These are phyloP conservation scores for Prototheca wickerhamii DNA, from an alignment of 163 green algal species.

Conservation along the genomic window DNA sequence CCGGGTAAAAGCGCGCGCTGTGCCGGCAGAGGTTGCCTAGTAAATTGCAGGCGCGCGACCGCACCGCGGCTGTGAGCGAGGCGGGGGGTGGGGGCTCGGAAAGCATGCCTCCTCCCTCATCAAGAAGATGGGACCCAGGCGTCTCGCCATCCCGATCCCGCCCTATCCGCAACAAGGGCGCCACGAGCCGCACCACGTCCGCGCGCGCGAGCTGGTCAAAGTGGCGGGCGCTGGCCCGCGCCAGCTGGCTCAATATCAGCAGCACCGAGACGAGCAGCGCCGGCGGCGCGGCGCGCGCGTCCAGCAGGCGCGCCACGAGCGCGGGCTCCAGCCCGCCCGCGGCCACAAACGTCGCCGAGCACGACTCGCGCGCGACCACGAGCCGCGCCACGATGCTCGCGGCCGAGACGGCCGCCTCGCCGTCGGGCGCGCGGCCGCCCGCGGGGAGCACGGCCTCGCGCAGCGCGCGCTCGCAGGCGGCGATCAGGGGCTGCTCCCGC, in stretches of 20 bases:
- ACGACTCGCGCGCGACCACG: constrained; percentile 26
- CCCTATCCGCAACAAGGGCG: constrained; percentile 45
- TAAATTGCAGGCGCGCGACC: constrained; percentile 77
- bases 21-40: constrained; percentile 94
- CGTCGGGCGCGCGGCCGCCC: too few relatives aligned
- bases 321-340: constrained; percentile 31
- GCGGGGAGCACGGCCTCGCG: too few relatives aligned
- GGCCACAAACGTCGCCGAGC: constrained; percentile 43
- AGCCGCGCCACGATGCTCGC: constrained; percentile 49
- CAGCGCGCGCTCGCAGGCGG: too few relatives aligned
- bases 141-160: too few relatives aligned
- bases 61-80: constrained; percentile 45
- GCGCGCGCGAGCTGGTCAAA: constrained; percentile 52
- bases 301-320: constrained; percentile 32
- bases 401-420: constrained; percentile 14
- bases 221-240: constrained; percentile 48
- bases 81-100: too few relatives aligned
- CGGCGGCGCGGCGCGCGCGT: constrained; percentile 28
- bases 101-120: too few relatives aligned
- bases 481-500: too few relatives aligned
- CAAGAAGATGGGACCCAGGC: too few relatives aligned
- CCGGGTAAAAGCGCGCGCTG: constrained; percentile 66
- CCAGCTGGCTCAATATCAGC: constrained; percentile 62
- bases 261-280: constrained; percentile 64
- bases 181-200: constrained; percentile 33